phyloP scores from a whole-genome alignment of 805 yeast genomes.

The Millerozyma miso region DNA sequence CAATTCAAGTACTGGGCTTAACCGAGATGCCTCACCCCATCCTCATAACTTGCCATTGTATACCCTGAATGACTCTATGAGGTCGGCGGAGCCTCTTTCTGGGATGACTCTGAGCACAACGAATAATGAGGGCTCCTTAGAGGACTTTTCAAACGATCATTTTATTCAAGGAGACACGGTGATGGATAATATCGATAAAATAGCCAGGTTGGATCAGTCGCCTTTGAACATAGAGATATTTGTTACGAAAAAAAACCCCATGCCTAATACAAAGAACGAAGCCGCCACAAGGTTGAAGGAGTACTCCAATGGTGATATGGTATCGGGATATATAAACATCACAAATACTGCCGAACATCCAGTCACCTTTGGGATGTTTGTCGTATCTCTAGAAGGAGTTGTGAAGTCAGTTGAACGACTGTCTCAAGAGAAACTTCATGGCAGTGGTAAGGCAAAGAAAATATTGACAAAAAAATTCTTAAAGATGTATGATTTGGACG shows the following conservation, averaged over 20 bases:
- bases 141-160: slow-evolving; percentile 2
- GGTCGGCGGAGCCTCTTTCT: not conserved
- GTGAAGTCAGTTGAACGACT: slow-evolving; percentile 29
- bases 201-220: slow-evolving; percentile 38
- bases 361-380: slow-evolving; percentile 41
- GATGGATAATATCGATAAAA: slow-evolving; percentile 47
- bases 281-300: slow-evolving; percentile 44
- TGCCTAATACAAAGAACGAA: slow-evolving; percentile 36
- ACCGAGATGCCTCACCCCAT: not conserved
- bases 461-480: slow-evolving; percentile 46
- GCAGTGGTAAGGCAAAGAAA: slow-evolving; percentile 19
- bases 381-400: slow-evolving; percentile 48
- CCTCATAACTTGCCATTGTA: not conserved
- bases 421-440: slow-evolving; percentile 8
- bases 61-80: not conserved
- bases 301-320: slow-evolving; percentile 38
- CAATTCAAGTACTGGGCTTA: not conserved
- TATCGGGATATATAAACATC: slow-evolving; percentile 44
- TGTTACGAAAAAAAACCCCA: slow-evolving; percentile 51
- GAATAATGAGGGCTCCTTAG: slow-evolving; percentile 2
- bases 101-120: not conserved
- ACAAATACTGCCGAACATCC: slow-evolving; percentile 43
- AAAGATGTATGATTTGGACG: slow-evolving; percentile 58
- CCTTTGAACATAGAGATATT: slow-evolving; percentile 47
- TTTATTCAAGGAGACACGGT: slow-evolving; percentile 33